Conservation (phyloP, 2,329 filamentous ascomycete genomes). For the Verticillium isaacii region DNA sequence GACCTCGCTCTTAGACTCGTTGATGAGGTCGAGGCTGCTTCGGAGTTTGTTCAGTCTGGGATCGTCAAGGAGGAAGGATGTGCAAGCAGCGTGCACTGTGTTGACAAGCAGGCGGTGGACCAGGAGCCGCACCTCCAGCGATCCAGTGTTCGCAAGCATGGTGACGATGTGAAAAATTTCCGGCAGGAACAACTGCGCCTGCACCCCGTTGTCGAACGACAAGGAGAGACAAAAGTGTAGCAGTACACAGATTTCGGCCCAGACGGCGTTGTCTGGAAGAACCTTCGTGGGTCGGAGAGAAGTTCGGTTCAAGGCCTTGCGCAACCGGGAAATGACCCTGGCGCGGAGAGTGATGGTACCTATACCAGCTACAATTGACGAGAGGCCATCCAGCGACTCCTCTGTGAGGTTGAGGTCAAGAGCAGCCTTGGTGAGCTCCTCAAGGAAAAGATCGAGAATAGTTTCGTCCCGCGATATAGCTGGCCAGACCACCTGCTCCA, state of each 20-base stretch:
- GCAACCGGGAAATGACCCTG: constrained; percentile 59
- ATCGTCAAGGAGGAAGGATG: constrained; percentile 60
- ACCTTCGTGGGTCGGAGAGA: constrained; percentile 62
- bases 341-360: constrained; percentile 62
- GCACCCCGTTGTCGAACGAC: constrained; percentile 63
- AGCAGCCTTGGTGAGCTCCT: constrained; percentile 62
- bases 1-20: constrained; percentile 55
- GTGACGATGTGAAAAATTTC: constrained; percentile 68
- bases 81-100: constrained; percentile 63
- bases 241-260: constrained; percentile 65
- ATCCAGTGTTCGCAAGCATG: constrained; percentile 64
- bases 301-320: constrained; percentile 63
- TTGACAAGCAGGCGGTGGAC: constrained; percentile 63
- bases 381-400: constrained; percentile 54
- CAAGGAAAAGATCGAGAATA: constrained; percentile 61
- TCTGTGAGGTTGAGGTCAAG: constrained; percentile 52
- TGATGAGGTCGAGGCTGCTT: constrained; percentile 51
- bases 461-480: constrained; percentile 60
- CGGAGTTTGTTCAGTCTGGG: constrained; percentile 50
- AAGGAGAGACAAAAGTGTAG: constrained; percentile 62
- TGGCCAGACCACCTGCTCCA: constrained; percentile 65
- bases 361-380: constrained; percentile 58
- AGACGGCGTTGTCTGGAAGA: constrained; percentile 62
- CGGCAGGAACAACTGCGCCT: constrained; percentile 63
- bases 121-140: constrained; percentile 48